A percentile compares a stretch with the other conserved stretches of the same genome.
Evolutionary conservation across 192 early-diverging fungal species (phyloP).

Genomic region (Rhizoclosmatium sp.): DNA sequence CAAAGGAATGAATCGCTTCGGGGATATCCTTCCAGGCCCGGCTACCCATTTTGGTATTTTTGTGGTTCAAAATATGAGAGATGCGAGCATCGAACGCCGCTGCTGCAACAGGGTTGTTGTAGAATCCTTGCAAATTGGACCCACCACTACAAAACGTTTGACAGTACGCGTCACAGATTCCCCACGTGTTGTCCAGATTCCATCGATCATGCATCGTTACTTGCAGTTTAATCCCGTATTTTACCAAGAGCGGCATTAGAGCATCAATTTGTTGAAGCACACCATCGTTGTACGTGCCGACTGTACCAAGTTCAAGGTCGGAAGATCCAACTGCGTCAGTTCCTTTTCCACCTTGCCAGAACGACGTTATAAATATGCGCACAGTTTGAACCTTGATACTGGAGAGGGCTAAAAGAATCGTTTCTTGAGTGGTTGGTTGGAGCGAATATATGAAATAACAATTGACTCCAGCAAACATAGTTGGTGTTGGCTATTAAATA

Average conservation of each 20-base stretch:
- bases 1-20: conserved; percentile 33
- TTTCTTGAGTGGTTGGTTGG: conserved; percentile 7
- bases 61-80: conserved; percentile 32
- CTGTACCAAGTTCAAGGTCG: conserved; percentile 24
- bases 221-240: conserved; percentile 21
- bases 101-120: conserved; percentile 6
- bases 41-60: conserved; percentile 21
- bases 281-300: conserved; percentile 32
- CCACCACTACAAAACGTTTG: neutral
- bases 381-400: conserved; percentile 2
- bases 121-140: conserved; percentile 14
- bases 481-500: neutral
- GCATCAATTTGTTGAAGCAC: conserved; percentile 27
- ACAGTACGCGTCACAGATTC: conserved; percentile 38
- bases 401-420: conserved; percentile 2
- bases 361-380: conserved; percentile 35
- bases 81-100: conserved; percentile 24
- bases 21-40: conserved; percentile 36
- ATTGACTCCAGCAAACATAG: conserved; percentile 35
- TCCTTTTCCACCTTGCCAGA: conserved; percentile 35
- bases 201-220: conserved; percentile 39
- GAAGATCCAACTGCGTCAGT: conserved; percentile 1
- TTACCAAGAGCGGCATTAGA: conserved; percentile 1
- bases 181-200: conserved; percentile 29
- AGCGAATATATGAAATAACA: conserved; percentile 32